Conservation (phyloP, 495 filamentous ascomycete species). For the Penicillium macrosclerotiorum region DNA sequence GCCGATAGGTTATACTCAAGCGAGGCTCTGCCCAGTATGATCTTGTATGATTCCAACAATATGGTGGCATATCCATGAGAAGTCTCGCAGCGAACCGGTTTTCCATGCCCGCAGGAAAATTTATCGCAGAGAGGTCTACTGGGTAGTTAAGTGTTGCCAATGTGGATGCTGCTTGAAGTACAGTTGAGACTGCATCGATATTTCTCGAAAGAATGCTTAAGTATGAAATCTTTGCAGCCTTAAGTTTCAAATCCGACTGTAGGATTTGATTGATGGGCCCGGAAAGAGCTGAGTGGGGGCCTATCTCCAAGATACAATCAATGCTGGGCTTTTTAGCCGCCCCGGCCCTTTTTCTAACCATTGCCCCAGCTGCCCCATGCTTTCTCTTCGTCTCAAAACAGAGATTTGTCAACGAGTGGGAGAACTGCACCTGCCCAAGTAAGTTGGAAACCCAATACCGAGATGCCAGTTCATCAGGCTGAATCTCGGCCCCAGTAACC, state of each 20-base stretch:
- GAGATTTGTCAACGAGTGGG: slow-evolving; percentile 25
- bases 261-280: slow-evolving; percentile 35
- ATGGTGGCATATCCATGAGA: slow-evolving; percentile 32
- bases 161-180: slow-evolving; percentile 14
- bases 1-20: slow-evolving; percentile 25
- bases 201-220: slow-evolving; percentile 21
- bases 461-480: slow-evolving; percentile 16
- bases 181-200: slow-evolving; percentile 18
- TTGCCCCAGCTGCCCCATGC: not conserved
- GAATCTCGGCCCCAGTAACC: slow-evolving; percentile 30
- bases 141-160: slow-evolving; percentile 22
- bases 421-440: slow-evolving; percentile 37
- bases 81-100: not conserved
- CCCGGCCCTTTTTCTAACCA: not conserved
- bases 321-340: slow-evolving; percentile 21
- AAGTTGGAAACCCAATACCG: slow-evolving; percentile 44
- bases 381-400: slow-evolving; percentile 17
- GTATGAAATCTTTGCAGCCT: slow-evolving; percentile 20
- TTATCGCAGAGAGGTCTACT: slow-evolving; percentile 19
- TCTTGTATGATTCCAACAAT: slow-evolving; percentile 32
- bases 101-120: slow-evolving; percentile 10
- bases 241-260: slow-evolving; percentile 15
- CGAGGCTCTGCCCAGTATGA: slow-evolving; percentile 33
- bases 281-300: slow-evolving; percentile 46
- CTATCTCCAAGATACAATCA: slow-evolving; percentile 48